These are phyloP conservation scores for Ophiostoma sp. DNA, from an alignment of 2,329 filamentous ascomycete species.

Conservation along the genomic window DNA sequence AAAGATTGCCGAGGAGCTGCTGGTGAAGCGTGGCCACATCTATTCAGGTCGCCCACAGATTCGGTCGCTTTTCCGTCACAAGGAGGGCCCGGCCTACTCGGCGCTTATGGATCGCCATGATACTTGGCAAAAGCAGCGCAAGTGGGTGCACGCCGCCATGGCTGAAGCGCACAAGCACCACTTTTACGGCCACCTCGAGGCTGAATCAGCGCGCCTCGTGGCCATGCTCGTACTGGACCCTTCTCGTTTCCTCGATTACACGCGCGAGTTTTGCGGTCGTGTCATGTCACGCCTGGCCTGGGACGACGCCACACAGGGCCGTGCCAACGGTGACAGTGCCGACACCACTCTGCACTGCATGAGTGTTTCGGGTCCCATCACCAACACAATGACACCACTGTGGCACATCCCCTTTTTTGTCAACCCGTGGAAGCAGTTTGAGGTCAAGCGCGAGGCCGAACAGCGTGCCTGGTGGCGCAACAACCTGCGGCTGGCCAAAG, in stretches of 20 bases:
- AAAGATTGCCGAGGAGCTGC: slow-evolving; percentile 50
- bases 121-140: slow-evolving; percentile 50
- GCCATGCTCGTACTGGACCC: slow-evolving; percentile 50
- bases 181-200: slow-evolving; percentile 52
- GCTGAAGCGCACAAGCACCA: slow-evolving; percentile 40
- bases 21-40: slow-evolving; percentile 52
- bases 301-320: slow-evolving; percentile 51
- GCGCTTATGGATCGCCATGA: slow-evolving; percentile 54
- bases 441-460: slow-evolving; percentile 45
- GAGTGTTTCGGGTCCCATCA: slow-evolving; percentile 53
- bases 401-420: slow-evolving; percentile 47
- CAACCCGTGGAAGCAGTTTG: slow-evolving; percentile 52
- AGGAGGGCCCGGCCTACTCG: slow-evolving; percentile 49
- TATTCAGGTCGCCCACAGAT: slow-evolving; percentile 54
- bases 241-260: slow-evolving; percentile 46
- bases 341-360: slow-evolving; percentile 51
- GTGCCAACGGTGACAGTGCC: slow-evolving; percentile 48
- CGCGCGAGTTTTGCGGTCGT: slow-evolving; percentile 51
- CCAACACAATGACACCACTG: slow-evolving; percentile 52
- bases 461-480: slow-evolving; percentile 50
- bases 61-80: slow-evolving; percentile 50
- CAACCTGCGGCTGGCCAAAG: slow-evolving; percentile 45
- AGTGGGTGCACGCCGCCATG: slow-evolving; percentile 53
- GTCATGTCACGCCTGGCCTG: slow-evolving; percentile 53
- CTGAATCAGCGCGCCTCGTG: slow-evolving; percentile 48